phyloP scores from a whole-genome alignment of 2,329 filamentous ascomycete genomes.

The Endoconidiophora polonica region DNA sequence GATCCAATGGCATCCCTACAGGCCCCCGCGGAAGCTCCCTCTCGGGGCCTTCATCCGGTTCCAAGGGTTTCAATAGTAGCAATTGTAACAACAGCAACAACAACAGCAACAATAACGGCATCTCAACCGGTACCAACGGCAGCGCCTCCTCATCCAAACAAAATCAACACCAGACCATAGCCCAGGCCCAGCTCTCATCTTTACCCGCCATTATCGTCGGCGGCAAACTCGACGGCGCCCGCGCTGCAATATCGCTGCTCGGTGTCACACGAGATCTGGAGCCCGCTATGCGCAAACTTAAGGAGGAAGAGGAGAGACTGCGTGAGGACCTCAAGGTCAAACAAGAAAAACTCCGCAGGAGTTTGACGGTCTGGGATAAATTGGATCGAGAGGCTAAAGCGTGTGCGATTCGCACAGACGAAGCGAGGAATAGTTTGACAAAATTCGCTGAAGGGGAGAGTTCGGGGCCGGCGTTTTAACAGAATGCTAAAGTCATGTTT shows the following conservation, averaged over 20 bases:
- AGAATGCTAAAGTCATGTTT: not conserved
- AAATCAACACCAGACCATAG: constrained; percentile 27
- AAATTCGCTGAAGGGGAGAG: constrained; percentile 37
- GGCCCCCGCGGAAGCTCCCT: constrained; percentile 39
- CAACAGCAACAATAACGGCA: not conserved
- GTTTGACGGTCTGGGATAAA: constrained; percentile 35
- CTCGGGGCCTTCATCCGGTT: constrained; percentile 15
- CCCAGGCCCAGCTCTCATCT: constrained; percentile 34
- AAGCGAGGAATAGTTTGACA: constrained; percentile 39
- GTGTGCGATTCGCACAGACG: constrained; percentile 37
- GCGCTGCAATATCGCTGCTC: constrained; percentile 25
- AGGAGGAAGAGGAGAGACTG: constrained; percentile 41
- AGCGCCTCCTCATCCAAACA: not conserved
- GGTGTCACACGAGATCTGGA: constrained; percentile 38
- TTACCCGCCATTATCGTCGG: constrained; percentile 36
- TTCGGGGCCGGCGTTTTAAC: constrained; percentile 35
- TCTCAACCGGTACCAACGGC: constrained; percentile 1
- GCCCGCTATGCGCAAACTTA: constrained; percentile 34
- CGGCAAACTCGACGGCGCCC: constrained; percentile 34
- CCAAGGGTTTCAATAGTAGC: not conserved
- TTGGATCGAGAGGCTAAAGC: constrained; percentile 36
- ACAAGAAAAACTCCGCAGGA: constrained; percentile 37
- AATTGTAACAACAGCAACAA: not conserved
- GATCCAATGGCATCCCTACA: constrained; percentile 29
- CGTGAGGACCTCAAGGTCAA: constrained; percentile 35